Percentiles rank a stretch among this genome's conserved stretches.
Conservation (phyloP, 2,329 filamentous ascomycete genomes). For the Aspergillus sp. region DNA sequence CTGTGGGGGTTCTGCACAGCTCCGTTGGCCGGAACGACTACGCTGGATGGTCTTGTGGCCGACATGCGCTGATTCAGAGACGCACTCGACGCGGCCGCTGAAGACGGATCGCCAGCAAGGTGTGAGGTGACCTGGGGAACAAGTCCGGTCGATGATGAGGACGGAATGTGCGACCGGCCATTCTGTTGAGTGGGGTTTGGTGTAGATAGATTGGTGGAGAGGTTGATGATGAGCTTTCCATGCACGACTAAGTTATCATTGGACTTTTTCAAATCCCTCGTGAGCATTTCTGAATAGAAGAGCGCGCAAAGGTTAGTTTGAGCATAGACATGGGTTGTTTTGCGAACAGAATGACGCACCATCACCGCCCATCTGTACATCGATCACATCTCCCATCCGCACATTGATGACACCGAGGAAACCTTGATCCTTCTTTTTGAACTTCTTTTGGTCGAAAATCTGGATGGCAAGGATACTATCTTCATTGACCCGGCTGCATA, state of each 20-base stretch:
- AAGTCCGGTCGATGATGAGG: conserved; percentile 35
- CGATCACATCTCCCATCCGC: conserved; percentile 87
- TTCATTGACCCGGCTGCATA: conserved; percentile 72
- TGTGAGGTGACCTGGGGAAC: conserved; percentile 24
- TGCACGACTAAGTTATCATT: conserved; percentile 97
- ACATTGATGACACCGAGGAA: conserved; percentile 98
- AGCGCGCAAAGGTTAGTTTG: conserved; percentile 8
- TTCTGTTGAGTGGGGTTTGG: conserved; percentile 55
- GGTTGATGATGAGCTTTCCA: conserved; percentile 92
- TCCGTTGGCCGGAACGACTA: conserved; percentile 35
- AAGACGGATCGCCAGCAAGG: conserved; percentile 22
- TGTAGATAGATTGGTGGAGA: conserved; percentile 78
- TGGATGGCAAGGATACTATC: conserved; percentile 96
- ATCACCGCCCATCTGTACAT: conserved; percentile 81
- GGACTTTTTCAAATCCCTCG: conserved; percentile 91
- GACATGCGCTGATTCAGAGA: conserved; percentile 30
- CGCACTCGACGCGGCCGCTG: conserved; percentile 26
- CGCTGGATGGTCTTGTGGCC: conserved; percentile 32
- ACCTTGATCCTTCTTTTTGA: conserved; percentile 99
- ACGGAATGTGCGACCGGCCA: conserved; percentile 29
- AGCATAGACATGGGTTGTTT: background rate
- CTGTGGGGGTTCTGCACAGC: conserved; percentile 28
- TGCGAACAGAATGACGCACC: conserved; percentile 51
- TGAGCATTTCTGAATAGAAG: conserved; percentile 73
- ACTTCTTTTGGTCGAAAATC: conserved; percentile 99